Evolutionary conservation across 2,329 filamentous ascomycete genomes (phyloP).

Genomic region (Aureobasidium sp.): DNA sequence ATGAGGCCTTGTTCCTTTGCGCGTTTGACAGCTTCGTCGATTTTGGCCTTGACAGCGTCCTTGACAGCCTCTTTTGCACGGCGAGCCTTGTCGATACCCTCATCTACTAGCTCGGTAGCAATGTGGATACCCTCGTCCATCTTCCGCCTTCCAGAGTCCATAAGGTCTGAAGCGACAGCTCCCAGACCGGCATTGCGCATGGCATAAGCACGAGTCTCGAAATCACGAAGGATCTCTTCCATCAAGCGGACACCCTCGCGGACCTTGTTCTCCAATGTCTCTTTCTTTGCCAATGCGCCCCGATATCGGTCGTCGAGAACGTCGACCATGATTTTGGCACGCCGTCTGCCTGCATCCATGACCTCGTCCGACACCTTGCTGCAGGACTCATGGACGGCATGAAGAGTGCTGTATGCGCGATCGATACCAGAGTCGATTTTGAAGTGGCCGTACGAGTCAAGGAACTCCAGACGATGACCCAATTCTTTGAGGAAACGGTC

Average conservation of each 20-base stretch:
- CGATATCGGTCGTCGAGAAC: slow-evolving; percentile 84
- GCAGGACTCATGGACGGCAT: slow-evolving; percentile 80
- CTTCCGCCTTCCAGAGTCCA: slow-evolving; percentile 72
- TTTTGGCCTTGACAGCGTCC: slow-evolving; percentile 40
- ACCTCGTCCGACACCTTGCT: slow-evolving; percentile 85
- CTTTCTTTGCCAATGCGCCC: slow-evolving; percentile 74
- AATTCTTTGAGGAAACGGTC: slow-evolving; percentile 80
- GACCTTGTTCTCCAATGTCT: slow-evolving; percentile 86
- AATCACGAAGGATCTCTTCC: slow-evolving; percentile 76
- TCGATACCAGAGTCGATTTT: slow-evolving; percentile 78
- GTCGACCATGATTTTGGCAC: slow-evolving; percentile 84
- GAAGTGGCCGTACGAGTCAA: slow-evolving; percentile 80
- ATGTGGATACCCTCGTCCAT: slow-evolving; percentile 72
- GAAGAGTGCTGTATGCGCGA: slow-evolving; percentile 76
- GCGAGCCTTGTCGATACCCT: slow-evolving; percentile 73
- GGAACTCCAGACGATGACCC: slow-evolving; percentile 75
- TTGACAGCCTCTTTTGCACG: slow-evolving; percentile 47
- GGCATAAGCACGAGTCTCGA: slow-evolving; percentile 75
- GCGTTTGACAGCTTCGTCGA: slow-evolving; percentile 77
- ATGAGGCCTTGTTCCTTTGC: slow-evolving; percentile 79
- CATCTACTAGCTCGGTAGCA: slow-evolving; percentile 70
- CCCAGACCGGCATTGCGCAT: slow-evolving; percentile 70
- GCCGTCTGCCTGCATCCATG: slow-evolving; percentile 75
- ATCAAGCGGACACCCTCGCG: slow-evolving; percentile 79
- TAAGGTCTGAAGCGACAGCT: slow-evolving; percentile 62